Percentiles rank a stretch among this genome's conserved stretches.
phyloP scores from a whole-genome alignment of 2,329 filamentous ascomycete species.

The Penicillium sp. region DNA sequence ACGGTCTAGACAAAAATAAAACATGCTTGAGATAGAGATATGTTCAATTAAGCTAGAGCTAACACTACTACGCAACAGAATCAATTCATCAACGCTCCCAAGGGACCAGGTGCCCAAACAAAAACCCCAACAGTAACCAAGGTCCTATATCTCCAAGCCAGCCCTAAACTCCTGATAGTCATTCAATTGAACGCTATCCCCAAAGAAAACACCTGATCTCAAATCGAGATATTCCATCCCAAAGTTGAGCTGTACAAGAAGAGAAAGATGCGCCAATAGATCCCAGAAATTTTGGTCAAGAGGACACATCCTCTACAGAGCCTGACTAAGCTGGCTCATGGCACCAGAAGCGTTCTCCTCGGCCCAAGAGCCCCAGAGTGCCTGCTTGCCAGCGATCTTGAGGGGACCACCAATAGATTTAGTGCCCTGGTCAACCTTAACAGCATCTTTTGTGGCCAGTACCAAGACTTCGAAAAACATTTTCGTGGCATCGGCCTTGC shows the following conservation, averaged over 20 bases:
- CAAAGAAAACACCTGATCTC: conserved; percentile 24
- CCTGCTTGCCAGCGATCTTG: conserved; percentile 82
- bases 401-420: conserved; percentile 74
- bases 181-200: conserved; percentile 11
- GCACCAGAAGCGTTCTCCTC: conserved; percentile 61
- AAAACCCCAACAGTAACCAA: conserved; percentile 11
- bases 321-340: conserved; percentile 35
- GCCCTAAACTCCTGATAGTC: conserved; percentile 22
- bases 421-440: conserved; percentile 87
- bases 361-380: conserved; percentile 96
- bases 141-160: conserved; percentile 15
- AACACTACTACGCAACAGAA: conserved; percentile 12
- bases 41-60: conserved; percentile 25
- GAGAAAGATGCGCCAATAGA: conserved; percentile 20
- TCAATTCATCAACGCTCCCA: conserved; percentile 12
- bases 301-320: conserved; percentile 21
- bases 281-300: conserved; percentile 12
- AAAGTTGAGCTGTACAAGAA: conserved; percentile 30
- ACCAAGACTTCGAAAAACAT: conserved; percentile 99
- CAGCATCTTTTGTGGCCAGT: conserved; percentile 93
- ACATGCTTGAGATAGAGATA: conserved; percentile 9
- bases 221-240: conserved; percentile 22
- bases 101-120: conserved; percentile 5
- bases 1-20: background rate
- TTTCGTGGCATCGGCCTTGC: conserved; percentile 89